Percentiles rank a stretch among this genome's conserved stretches.
Conservation (phyloP, 1,284 basidiomycete species). For the Ustilago tritici region DNA sequence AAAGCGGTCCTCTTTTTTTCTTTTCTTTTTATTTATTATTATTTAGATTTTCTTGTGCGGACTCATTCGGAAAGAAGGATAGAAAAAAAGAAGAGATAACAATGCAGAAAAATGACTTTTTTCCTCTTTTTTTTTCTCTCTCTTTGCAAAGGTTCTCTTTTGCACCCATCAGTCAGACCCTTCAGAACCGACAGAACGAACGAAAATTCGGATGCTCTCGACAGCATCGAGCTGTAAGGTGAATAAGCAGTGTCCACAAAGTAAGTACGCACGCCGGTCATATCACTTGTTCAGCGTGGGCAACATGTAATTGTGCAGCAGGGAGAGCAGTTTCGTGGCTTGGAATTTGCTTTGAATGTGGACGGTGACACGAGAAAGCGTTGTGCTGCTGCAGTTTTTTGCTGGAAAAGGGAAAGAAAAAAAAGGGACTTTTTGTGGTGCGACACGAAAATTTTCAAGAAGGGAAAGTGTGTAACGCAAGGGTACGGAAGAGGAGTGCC, state of each 20-base stretch:
- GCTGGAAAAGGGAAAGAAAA: too few relatives aligned
- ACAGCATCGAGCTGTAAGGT: background rate
- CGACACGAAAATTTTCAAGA: constrained; percentile 3
- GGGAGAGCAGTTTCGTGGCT: constrained; percentile 7
- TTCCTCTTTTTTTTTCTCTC: too few relatives aligned
- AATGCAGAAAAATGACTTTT: background rate
- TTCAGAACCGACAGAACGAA: background rate
- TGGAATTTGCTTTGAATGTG: background rate
- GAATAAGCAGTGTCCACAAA: background rate
- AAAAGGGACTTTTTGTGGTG: too few relatives aligned
- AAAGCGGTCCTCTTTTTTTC: background rate
- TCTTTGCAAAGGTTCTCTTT: too few relatives aligned
- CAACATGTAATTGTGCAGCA: background rate
- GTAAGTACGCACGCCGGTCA: background rate
- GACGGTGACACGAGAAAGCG: background rate
- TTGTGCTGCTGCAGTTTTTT: constrained; percentile 3
- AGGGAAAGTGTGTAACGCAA: background rate
- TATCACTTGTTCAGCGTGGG: background rate
- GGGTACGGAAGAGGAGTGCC: constrained; percentile 1
- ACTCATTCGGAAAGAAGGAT: background rate
- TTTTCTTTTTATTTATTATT: background rate
- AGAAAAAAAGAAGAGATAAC: background rate
- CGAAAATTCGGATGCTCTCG: background rate
- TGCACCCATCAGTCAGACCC: background rate
- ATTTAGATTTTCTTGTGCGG: background rate